A percentile compares a stretch with the other conserved stretches of the same genome.
These are phyloP conservation scores for Trichopus zeylanicus DNA, from an alignment of 116 monocot species.

Conservation along the genomic window DNA sequence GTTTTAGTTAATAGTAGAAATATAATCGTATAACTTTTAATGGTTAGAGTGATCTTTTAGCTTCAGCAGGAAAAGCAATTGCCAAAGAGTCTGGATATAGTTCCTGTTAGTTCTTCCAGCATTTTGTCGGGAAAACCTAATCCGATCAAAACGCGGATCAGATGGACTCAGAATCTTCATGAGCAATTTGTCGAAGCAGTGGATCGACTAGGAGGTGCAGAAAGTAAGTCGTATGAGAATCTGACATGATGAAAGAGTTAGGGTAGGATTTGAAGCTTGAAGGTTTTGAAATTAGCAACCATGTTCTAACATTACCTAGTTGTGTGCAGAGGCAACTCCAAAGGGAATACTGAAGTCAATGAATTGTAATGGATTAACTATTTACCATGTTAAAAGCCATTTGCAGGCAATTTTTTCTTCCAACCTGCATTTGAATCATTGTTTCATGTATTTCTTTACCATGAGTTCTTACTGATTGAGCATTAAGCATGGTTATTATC, in stretches of 20 bases:
- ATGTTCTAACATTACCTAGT: neutral
- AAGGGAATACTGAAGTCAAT: constrained; percentile 75
- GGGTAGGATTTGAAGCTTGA: neutral
- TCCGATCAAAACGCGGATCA: constrained; percentile 56
- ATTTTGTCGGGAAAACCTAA: constrained; percentile 1
- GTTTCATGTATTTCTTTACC: neutral
- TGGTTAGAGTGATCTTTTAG: neutral
- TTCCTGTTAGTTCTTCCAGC: constrained; percentile 7
- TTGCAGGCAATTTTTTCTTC: constrained; percentile 52
- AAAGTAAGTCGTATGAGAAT: constrained; percentile 38
- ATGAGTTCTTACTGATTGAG: neutral
- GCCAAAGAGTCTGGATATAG: neutral
- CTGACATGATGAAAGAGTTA: neutral
- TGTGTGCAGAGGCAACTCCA: constrained; percentile 68
- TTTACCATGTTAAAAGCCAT: constrained; percentile 87
- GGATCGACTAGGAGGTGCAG: constrained; percentile 68
- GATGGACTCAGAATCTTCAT: constrained; percentile 81
- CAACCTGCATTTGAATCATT: too few relatives aligned
- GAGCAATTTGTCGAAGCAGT: constrained; percentile 71
- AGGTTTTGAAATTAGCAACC: neutral
- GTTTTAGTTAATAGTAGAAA: too few relatives aligned
- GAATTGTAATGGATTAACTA: constrained; percentile 50
- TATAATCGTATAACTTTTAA: neutral
- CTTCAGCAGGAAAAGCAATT: constrained; percentile 12
- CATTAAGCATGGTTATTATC: neutral